Base-by-base conservation (phyloP, 2,329 filamentous ascomycete species). In the Stylonectria norvegica region DNA sequence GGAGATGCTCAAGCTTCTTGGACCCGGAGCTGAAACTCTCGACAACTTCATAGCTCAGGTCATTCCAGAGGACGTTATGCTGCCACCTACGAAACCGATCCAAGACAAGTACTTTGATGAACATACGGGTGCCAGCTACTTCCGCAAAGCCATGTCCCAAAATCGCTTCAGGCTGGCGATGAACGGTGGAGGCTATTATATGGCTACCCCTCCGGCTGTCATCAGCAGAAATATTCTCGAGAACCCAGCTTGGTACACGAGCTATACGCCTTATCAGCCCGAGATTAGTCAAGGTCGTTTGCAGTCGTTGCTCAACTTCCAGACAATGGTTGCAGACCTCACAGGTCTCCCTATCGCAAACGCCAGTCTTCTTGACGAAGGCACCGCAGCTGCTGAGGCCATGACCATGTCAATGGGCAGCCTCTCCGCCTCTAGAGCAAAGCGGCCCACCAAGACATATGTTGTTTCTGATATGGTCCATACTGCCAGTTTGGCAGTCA, bases 161-260 rank as follows among this genome's bases (percentile, higher is more conserved):
- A 74, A 71, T 47, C 55, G 61, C 25, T 45, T 55, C 18, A 69
- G 69, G 42, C 70, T 79, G 53, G 90, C 80, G 58, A 86, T 91
- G 60, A 90, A 95, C 51, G 91, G 91, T 4, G 81, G 79, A 42
- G 91, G 91, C 42, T 97, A 96, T 73, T 89, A 91, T 51, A 84
- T 81, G 23, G 91, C 89, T n/a, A 78, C 85, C 52, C 85, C 87
- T 1, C 91, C 91, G 4, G 79, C 88, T 40, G 90, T 96, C 42
- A 95, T 97, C 63, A 88, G 93, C 73, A 78, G 90, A 53, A 96
- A 96, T 62, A 77, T 97, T 4, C 71, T 97, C 43, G 89, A 97
- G 73, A 91, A 86, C 63, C 91, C 91, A 5, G 89, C 84, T 8
- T 97, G 91, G 91, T 97, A 97, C 65, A 97, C 91, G 28, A 95